Evolutionary conservation across 257 asterid species (phyloP), one percentile per base, ranked within the genome.

Genomic region (Nicotiana obtusifolia): DNA sequence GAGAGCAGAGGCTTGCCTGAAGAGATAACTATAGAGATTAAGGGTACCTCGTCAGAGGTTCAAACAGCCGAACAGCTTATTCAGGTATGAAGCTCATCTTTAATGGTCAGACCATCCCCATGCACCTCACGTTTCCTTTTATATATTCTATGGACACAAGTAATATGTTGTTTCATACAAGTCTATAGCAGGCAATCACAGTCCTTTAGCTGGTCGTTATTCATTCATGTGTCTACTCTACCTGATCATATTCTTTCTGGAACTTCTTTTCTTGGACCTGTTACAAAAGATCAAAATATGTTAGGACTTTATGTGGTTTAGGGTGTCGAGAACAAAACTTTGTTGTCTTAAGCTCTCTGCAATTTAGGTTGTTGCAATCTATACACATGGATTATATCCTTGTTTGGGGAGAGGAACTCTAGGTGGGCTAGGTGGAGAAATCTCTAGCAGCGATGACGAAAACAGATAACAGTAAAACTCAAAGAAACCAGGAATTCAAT

Each of bases 1-100:
- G 98, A 92, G 87, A 91, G 95, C 82, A 88, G 90, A 84, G 91
- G 88, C 64, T 80, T 87, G 61, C 93, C 92, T 5, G 97, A 91
- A 65, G 95, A 95, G 78, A 95, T 95, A 60, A 93, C 95, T 0
- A 95, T 95, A 37, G 97, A 95, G 86, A 95, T 95, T 47, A 95
- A 92, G 86, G 99, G 99, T 65, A 86, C 94, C 86, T 86, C 98
- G 7, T 47, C 94, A 47, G 97, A 95, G 87, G 98, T 95, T 84
- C 95, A 91, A 82, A 82, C 89, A 24, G 99, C 98, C 53, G 91
- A 92, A 82, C 97, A 91, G 87, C 94, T 95, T 76, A 92, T 95
- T 84, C 97, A 89, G 92, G 99, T 93, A 83, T 13, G 75, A 24
- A 16, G 41, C 64, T 64, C 64, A 80, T 80, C 77, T 80, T 64